phyloP scores from a whole-genome alignment of 768 basidiomycete genomes.

The Astraeus odoratus region DNA sequence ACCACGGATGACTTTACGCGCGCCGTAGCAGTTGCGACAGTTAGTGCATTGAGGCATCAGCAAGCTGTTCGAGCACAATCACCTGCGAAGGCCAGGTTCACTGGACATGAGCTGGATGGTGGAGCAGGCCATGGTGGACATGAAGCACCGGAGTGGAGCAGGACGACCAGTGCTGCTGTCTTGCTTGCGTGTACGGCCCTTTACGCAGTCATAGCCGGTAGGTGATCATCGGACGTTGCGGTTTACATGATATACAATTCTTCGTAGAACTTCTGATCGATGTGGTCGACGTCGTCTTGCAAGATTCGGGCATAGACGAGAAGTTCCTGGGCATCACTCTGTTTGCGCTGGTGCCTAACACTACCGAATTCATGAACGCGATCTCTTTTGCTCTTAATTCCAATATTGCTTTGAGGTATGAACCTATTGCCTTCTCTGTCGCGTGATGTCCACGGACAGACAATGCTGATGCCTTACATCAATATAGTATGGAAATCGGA shows the following conservation, averaged over 20 bases:
- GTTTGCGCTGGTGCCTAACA: slow-evolving; percentile 96
- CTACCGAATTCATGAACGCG: slow-evolving; percentile 99
- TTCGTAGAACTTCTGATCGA: slow-evolving; percentile 82
- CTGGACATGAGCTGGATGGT: slow-evolving; percentile 36
- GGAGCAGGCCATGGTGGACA: slow-evolving; percentile 72
- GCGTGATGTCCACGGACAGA: not conserved
- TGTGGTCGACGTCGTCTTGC: slow-evolving; percentile 88
- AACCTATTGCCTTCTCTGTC: not conserved
- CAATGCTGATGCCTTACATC: slow-evolving; percentile 2
- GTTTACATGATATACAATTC: not conserved
- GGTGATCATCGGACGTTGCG: slow-evolving; percentile 19
- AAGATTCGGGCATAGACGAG: slow-evolving; percentile 90
- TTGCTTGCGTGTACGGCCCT: slow-evolving; percentile 83
- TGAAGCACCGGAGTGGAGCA: slow-evolving; percentile 95
- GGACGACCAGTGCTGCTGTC: slow-evolving; percentile 83
- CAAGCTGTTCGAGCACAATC: slow-evolving; percentile 43
- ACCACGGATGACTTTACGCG: slow-evolving; percentile 87
- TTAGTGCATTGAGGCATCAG: slow-evolving; percentile 82
- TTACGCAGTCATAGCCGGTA: slow-evolving; percentile 94
- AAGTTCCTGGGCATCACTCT: slow-evolving; percentile 96
- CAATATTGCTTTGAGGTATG: slow-evolving; percentile 91
- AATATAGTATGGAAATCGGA: slow-evolving; percentile 91
- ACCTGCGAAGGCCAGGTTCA: slow-evolving; percentile 40
- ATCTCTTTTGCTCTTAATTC: slow-evolving; percentile 96
- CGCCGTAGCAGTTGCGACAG: slow-evolving; percentile 91